These are phyloP conservation scores for Cordyceps tenuipes DNA, from an alignment of 2,329 filamentous ascomycete species.

Conservation along the genomic window DNA sequence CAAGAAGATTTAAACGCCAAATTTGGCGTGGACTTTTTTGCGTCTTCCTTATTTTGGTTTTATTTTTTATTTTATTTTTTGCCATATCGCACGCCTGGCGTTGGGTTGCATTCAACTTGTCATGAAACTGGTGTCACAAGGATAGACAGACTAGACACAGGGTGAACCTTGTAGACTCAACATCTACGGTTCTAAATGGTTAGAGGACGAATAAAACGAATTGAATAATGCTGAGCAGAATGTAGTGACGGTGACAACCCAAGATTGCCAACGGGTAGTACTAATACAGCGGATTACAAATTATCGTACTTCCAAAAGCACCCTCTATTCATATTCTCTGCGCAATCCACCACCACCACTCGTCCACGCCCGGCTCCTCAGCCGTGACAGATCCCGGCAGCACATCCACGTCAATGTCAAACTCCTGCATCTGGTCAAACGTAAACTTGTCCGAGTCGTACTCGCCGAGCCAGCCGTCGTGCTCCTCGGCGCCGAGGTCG, in stretches of 20 bases:
- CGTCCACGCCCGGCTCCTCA: conserved; percentile 62
- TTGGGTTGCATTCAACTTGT: conserved; percentile 16
- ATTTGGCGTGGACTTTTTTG: no score
- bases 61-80: background rate
- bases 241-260: no score
- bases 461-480: conserved; percentile 77
- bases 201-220: conserved; percentile 9
- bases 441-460: conserved; percentile 69
- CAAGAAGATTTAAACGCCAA: conserved; percentile 30
- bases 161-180: conserved; percentile 31
- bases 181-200: conserved; percentile 25
- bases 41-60: no score
- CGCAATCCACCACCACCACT: conserved; percentile 89
- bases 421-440: conserved; percentile 77
- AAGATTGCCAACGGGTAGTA: background rate
- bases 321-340: conserved; percentile 50
- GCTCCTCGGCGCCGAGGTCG: conserved; percentile 55
- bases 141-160: conserved; percentile 10
- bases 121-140: conserved; percentile 5
- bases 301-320: background rate
- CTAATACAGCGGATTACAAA: background rate
- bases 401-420: conserved; percentile 70
- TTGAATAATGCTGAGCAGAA: no score
- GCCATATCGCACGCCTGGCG: conserved; percentile 19
- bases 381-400: conserved; percentile 62